Evolutionary conservation across 2,329 filamentous ascomycete species (phyloP), one percentile per base, ranked within the genome.

Genomic region (Tetracladium maxilliforme): DNA sequence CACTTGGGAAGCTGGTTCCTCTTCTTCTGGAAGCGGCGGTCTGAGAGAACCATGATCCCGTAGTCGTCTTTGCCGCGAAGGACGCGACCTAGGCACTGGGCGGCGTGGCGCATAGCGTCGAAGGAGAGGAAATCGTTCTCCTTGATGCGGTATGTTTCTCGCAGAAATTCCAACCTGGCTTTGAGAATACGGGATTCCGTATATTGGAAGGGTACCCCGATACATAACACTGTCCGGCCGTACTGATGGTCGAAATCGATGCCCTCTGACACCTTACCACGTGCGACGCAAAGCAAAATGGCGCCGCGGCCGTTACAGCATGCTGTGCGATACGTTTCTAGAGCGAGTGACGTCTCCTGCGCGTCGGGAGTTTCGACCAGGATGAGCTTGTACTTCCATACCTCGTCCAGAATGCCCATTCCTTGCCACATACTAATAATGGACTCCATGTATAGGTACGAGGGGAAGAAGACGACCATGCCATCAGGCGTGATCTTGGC

Each of bases 211-310:
- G 90, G 90, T 2, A 95, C 87, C 21, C 90, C 90, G 37, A 98
- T 94, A 45, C 86, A 94, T 24, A 98, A 49, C 52, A 98, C 92
- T 9, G 87, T 90, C 28, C 90, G 78, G 19, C 90, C 90, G 48
- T 94, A 98, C 43, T 98, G 90, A 44, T 98, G 90, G 49, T 98
- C 90, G 42, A 98, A 98, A 70, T 98, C 90, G 38, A 98, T 95
- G 23, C 92, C 92, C 49, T 98, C 90, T 1, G 80, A 90, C 7
- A 98, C 92, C 48, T 98, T 98, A 16, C 90, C 90, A 49, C 90
- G 79, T 2, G 90, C 90, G 48, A 98, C 90, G 46, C 87, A 95
- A 5, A 98, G 69, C 4, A 98, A 58, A 10, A 98, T 76, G 2
- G 90, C 92, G 11, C 90, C 90, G 29, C 92, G 73, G 10, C 90